Evolutionary conservation across 2,329 filamentous ascomycete genomes (phyloP), one percentile per base, ranked within the genome.

Genomic region (Onygena corvina): DNA sequence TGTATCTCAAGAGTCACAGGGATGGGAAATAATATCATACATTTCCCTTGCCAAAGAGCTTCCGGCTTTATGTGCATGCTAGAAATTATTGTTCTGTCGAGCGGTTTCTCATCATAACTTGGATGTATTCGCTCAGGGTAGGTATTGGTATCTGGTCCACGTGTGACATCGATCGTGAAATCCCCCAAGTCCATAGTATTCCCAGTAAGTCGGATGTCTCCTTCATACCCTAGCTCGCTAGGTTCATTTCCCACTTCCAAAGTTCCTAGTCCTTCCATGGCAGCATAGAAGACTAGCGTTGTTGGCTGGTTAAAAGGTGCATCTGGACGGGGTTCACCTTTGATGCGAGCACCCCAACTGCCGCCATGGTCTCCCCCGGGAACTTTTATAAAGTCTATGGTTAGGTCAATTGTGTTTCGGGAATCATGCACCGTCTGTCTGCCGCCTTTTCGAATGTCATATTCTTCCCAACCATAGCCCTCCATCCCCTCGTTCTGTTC

Each of bases 401-500:
- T 93, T 54, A 98, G 77, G 68, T 96, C 89, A 56, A 98, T 76
- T 50, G 77, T 78, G 68, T 98, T 98, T 45, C 79, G 83, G 48
- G 82, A 81, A 65, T 98, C 92, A 62, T 93, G 87, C 52, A 98
- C 90, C 0, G 84, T 85, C 67, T 98, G 87, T 18, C 85, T 75
- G 50, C 92, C 92, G 54, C 92, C 92, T 50, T 76, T 83, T 51
- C 92, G 77, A 18, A 88, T 82, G 67, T 98, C 92, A 65, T 93
- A 98, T 64, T 94, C 86, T 60, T 96, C 89, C 92, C 92, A 98
- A 54, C 92, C 92, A 65, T 98, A 98, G 50, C 90, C 90, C 44
- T 80, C 84, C 76, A 98, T 94, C 56, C 84, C 84, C 64, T 93
- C 87, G 64, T 92, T 79, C 65, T 98, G 92, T 66, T 96, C 92